Evolutionary conservation across 2,329 filamentous ascomycete species (phyloP), one percentile per base, ranked within the genome.

Genomic region (Chaetothyriales sp.): DNA sequence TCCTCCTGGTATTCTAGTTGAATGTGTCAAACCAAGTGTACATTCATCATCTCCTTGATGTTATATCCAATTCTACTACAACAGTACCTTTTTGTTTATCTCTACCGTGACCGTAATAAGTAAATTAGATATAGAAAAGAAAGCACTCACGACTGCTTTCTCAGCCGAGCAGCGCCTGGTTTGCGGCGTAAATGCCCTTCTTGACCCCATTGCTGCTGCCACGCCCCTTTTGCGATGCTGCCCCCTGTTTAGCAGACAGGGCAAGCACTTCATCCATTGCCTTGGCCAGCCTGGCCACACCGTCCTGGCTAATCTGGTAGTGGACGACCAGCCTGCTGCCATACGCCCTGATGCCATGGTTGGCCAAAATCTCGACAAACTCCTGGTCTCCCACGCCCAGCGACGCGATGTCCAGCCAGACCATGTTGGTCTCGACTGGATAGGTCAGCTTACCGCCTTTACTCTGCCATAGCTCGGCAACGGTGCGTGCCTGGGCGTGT

Each of bases 361-460:
- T 72, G 54, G 75, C 66, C 1, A 73, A 79, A 39, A 76, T 65
- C 51, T 72, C 69, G 8, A 76, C 72, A 53, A 81, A 76, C 43
- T 75, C 70, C 48, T 75, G 71, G 3, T 63, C 63, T 2, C 70
- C 68, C 28, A 81, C 64, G 0, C 77, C 76, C 9, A 77, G 75
- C 1, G 74, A 74, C 26, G 79, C 75, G 15, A 92, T 69, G 64
- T 93, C 82, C 52, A 93, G 62, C 86, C 86, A 94, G 32, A 86
- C 79, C 85, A 94, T 93, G 68, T 94, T 94, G n/a, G 87, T 93
- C 62, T 94, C 81, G 1, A 84, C 81, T 0, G 84, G 82, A 53
- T 81, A 73, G 18, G 73, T 66, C 51, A 87, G 67, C 66, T 76
- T 78, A 1, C 86, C 87, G 3, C 86, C 86, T 48, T 81, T 70